Conservation (phyloP, 1,284 basidiomycete genomes). For the Trichosporon faecale region DNA sequence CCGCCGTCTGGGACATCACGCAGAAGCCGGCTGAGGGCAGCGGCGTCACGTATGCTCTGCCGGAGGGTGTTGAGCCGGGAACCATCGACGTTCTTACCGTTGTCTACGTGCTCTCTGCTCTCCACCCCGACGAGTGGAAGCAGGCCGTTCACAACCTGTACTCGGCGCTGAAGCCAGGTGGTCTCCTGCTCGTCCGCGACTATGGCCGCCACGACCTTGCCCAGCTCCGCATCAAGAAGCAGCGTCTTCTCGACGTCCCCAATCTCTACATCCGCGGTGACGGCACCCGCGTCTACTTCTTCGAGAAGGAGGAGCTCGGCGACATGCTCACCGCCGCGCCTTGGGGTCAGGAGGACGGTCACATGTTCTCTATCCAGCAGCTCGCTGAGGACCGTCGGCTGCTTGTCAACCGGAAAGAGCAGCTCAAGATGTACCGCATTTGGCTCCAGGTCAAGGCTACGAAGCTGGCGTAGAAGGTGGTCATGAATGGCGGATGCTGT, state of each 20-base stretch:
- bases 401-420: conserved; percentile 83
- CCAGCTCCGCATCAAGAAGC: conserved; percentile 86
- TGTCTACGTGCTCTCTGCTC: conserved; percentile 90
- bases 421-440: conserved; percentile 91
- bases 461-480: conserved; percentile 50
- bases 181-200: conserved; percentile 81
- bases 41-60: conserved; percentile 54
- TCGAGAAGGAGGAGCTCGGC: conserved; percentile 76
- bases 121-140: conserved; percentile 90
- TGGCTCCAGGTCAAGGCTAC: conserved; percentile 89
- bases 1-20: conserved; percentile 89
- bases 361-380: conserved; percentile 67
- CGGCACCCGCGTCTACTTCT: conserved; percentile 95
- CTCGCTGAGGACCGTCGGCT: conserved; percentile 84
- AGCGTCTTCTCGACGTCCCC: conserved; percentile 84
- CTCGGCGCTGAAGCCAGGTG: conserved; percentile 84
- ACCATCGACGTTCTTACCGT: conserved; percentile 85
- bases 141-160: conserved; percentile 81
- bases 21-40: conserved; percentile 47
- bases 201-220: conserved; percentile 93
- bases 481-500: neutral
- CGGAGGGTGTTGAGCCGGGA: conserved; percentile 62
- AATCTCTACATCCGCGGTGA: conserved; percentile 95
- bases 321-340: conserved; percentile 68
- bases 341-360: conserved; percentile 8